A percentile compares a stretch with the other conserved stretches of the same genome.
These are phyloP conservation scores for Wickerhamiella australiensis DNA, from an alignment of 805 yeast species.

Conservation along the genomic window DNA sequence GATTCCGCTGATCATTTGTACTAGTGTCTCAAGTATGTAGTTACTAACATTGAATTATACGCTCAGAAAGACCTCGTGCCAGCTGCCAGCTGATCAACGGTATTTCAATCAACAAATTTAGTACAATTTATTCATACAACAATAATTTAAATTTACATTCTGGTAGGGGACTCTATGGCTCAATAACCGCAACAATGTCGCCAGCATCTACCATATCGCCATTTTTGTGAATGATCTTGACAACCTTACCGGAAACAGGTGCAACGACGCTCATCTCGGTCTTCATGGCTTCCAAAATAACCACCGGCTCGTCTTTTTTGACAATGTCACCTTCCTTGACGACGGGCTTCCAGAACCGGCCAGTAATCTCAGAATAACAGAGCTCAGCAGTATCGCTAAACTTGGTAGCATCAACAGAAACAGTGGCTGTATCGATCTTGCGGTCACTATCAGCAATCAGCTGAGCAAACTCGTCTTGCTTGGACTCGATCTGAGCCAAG, in stretches of 20 bases:
- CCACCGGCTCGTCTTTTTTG: slow-evolving; percentile 59
- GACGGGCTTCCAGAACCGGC: slow-evolving; percentile 86
- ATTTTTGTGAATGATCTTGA: slow-evolving; percentile 46
- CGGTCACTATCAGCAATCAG: slow-evolving; percentile 45
- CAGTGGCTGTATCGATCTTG: slow-evolving; percentile 23
- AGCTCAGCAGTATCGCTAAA: slow-evolving; percentile 69
- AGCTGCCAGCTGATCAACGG: no score
- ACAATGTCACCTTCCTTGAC: slow-evolving; percentile 70
- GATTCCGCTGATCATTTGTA: no score
- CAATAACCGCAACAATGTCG: slow-evolving; percentile 77
- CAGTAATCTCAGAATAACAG: slow-evolving; percentile 92
- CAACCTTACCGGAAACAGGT: slow-evolving; percentile 32
- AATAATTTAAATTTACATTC: not conserved
- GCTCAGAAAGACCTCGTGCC: no score
- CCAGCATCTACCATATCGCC: slow-evolving; percentile 98
- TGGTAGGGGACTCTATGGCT: slow-evolving; percentile 27
- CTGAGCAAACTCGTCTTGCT: slow-evolving; percentile 73
- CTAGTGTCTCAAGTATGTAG: no score
- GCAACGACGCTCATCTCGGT: slow-evolving; percentile 88
- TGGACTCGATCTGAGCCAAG: slow-evolving; percentile 44
- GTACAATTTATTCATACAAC: not conserved
- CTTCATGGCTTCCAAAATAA: slow-evolving; percentile 96
- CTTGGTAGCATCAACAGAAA: slow-evolving; percentile 35
- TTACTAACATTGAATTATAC: no score
- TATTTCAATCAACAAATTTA: not conserved